phyloP scores from a whole-genome alignment of 108 stramenopile genomes.

The Fragilaria crotonensis region DNA sequence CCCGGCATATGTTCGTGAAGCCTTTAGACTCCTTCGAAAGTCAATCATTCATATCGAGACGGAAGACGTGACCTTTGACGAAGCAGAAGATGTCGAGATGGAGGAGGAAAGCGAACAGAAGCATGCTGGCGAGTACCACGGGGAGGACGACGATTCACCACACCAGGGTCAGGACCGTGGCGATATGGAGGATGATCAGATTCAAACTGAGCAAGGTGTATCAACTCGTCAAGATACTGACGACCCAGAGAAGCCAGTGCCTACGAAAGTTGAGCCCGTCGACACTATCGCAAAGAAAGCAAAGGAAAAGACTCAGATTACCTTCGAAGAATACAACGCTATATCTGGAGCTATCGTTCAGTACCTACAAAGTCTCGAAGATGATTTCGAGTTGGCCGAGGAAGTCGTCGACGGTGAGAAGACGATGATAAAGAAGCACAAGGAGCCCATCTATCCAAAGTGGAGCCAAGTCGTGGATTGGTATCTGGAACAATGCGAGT shows the following conservation, averaged over 20 bases:
- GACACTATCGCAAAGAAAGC: slow-evolving; percentile 24
- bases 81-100: slow-evolving; percentile 56
- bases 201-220: slow-evolving; percentile 3
- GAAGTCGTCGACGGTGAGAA: slow-evolving; percentile 20
- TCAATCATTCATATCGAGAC: slow-evolving; percentile 97
- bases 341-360: slow-evolving; percentile 87
- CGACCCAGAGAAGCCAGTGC: neutral
- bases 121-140: slow-evolving; percentile 42
- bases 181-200: slow-evolving; percentile 6
- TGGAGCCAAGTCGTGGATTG: slow-evolving; percentile 83
- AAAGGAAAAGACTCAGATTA: slow-evolving; percentile 91
- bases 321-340: slow-evolving; percentile 91
- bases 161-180: slow-evolving; percentile 6
- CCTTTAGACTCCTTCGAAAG: slow-evolving; percentile 89
- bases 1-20: slow-evolving; percentile 88
- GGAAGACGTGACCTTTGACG: slow-evolving; percentile 91
- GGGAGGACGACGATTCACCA: slow-evolving; percentile 12
- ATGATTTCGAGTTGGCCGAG: slow-evolving; percentile 38
- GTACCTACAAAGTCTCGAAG: slow-evolving; percentile 79
- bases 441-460: slow-evolving; percentile 38
- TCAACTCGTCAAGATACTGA: neutral
- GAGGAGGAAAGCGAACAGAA: slow-evolving; percentile 26
- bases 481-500: slow-evolving; percentile 80
- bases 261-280: neutral
- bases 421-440: neutral